phyloP scores from a whole-genome alignment of 805 yeast genomes.

The Zygotorulaspora chibaensis region DNA sequence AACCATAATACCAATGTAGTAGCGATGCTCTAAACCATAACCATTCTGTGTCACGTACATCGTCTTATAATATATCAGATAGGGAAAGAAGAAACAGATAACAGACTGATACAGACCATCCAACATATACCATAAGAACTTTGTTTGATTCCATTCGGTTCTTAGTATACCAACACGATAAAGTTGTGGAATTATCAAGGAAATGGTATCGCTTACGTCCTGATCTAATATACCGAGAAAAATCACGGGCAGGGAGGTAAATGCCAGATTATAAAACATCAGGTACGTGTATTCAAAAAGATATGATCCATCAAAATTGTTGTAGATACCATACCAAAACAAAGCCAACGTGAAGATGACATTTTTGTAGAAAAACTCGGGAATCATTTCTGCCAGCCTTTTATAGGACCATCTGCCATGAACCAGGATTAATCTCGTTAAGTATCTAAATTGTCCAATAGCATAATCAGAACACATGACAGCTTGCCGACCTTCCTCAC shows the following conservation, averaged over 20 bases:
- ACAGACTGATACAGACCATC: conserved; percentile 77
- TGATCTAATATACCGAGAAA: conserved; percentile 77
- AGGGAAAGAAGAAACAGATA: conserved; percentile 71
- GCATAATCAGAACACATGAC: conserved; percentile 88
- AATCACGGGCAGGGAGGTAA: conserved; percentile 76
- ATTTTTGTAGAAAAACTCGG: conserved; percentile 74
- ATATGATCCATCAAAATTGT: conserved; percentile 75
- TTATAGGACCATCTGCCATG: conserved; percentile 89
- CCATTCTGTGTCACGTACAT: conserved; percentile 50
- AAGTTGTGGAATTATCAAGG: conserved; percentile 68
- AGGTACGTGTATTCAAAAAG: conserved; percentile 72
- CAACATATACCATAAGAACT: conserved; percentile 68
- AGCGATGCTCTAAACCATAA: conserved; percentile 63
- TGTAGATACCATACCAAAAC: conserved; percentile 76
- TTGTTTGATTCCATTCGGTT: conserved; percentile 62
- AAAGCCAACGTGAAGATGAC: conserved; percentile 68
- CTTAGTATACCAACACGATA: conserved; percentile 71
- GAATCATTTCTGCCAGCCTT: conserved; percentile 78
- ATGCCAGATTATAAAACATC: conserved; percentile 79
- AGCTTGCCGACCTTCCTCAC: conserved; percentile 88
- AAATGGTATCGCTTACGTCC: conserved; percentile 67
- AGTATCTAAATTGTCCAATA: conserved; percentile 72
- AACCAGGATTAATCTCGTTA: conserved; percentile 60
- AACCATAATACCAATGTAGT: conserved; percentile 63
- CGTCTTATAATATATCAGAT: conserved; percentile 44